A percentile compares a stretch with the other conserved stretches of the same genome.
Conservation (phyloP, 768 basidiomycete genomes). For the Tulasnella sp. region DNA sequence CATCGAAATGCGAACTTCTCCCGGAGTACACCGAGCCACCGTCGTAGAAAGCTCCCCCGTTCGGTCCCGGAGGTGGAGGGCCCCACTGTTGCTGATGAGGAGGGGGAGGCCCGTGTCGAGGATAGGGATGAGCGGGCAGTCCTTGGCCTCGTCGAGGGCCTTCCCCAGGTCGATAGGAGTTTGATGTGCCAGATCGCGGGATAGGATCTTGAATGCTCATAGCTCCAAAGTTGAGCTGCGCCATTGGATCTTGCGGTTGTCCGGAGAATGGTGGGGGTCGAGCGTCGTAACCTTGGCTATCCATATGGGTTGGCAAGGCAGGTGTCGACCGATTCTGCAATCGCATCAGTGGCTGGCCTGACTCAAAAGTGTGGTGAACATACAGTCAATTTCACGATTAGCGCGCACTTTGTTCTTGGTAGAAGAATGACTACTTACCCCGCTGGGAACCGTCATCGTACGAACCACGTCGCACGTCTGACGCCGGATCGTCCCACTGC, state of each 20-base stretch:
- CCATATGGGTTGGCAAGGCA: background rate
- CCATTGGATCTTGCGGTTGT: slow-evolving; percentile 24
- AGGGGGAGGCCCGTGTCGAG: slow-evolving; percentile 25
- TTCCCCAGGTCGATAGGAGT: background rate
- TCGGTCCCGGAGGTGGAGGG: background rate
- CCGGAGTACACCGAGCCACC: background rate
- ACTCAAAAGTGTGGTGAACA: background rate
- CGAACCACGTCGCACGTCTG: background rate
- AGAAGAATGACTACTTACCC: background rate
- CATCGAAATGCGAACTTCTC: background rate
- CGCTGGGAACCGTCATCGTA: background rate
- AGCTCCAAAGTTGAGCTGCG: slow-evolving; percentile 35
- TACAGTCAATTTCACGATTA: background rate
- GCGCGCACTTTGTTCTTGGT: background rate
- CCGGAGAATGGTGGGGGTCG: background rate
- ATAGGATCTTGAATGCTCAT: slow-evolving; percentile 31
- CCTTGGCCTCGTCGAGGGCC: background rate
- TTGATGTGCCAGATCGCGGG: background rate
- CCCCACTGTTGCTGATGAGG: slow-evolving; percentile 7
- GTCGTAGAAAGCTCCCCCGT: background rate
- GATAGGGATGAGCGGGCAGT: background rate
- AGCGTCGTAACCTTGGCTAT: background rate
- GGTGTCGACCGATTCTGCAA: slow-evolving; percentile 9
- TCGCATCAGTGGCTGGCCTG: slow-evolving; percentile 7
- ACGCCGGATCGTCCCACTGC: background rate